A percentile compares a stretch with the other conserved stretches of the same genome.
Evolutionary conservation across 2,329 filamentous ascomycete genomes (phyloP).

Genomic region (Colletotrichum acutatum): DNA sequence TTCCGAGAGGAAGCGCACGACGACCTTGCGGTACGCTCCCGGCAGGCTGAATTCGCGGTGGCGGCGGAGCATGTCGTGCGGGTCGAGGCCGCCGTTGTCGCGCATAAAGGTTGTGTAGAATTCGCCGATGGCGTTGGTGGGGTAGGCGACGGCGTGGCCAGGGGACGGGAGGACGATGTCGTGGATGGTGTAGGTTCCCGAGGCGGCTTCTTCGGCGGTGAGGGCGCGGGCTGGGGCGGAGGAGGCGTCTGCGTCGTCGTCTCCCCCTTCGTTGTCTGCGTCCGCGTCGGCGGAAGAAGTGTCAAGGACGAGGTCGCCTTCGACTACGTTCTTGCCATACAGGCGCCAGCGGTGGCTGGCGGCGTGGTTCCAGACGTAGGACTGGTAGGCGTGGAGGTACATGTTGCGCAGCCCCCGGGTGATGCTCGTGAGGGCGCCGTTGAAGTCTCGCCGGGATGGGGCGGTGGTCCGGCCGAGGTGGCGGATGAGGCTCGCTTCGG

Average conservation of each 20-base stretch:
- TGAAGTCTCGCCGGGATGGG: conserved; percentile 72
- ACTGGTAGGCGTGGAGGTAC: conserved; percentile 98
- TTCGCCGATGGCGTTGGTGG: conserved; percentile 81
- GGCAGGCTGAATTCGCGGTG: conserved; percentile 91
- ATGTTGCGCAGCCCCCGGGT: conserved; percentile 86
- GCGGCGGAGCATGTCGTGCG: conserved; percentile 84
- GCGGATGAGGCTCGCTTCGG: conserved; percentile 81
- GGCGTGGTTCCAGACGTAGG: conserved; percentile 90
- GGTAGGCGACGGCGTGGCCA: conserved; percentile 90
- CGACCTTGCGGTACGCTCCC: conserved; percentile 87
- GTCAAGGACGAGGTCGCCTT: conserved; percentile 84
- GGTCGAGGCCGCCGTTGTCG: conserved; percentile 82
- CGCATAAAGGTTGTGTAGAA: conserved; percentile 92
- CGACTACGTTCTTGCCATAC: conserved; percentile 78
- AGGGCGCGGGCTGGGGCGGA: conserved; percentile 81
- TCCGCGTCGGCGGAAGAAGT: conserved; percentile 49
- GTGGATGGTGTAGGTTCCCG: conserved; percentile 82
- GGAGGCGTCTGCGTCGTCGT: conserved; percentile 59
- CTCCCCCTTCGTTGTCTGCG: conserved; percentile 63
- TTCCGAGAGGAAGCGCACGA: conserved; percentile 73
- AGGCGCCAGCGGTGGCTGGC: conserved; percentile 83
- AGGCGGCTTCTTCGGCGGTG: conserved; percentile 80
- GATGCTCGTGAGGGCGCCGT: conserved; percentile 84
- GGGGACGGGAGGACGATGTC: conserved; percentile 94
- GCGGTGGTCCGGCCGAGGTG: conserved; percentile 67